Percentiles rank a stretch among this genome's conserved stretches.
These are phyloP conservation scores for Boletus vermiculosoides DNA, from an alignment of 768 basidiomycete genomes.

Conservation along the genomic window DNA sequence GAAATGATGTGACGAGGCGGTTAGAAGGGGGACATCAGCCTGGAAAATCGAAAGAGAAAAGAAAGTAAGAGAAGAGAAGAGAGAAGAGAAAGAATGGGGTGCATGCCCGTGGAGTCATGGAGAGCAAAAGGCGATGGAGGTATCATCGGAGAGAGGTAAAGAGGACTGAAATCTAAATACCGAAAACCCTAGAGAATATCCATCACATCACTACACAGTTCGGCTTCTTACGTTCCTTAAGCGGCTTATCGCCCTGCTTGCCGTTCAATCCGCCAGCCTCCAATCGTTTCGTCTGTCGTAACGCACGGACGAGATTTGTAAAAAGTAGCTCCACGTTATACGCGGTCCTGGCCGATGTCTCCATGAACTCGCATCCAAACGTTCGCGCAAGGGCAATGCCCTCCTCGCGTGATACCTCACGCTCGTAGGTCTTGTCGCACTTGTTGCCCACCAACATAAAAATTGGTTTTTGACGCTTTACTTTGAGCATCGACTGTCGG, in stretches of 20 bases:
- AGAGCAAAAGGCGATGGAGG: constrained; percentile 46
- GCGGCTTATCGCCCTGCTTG: constrained; percentile 39
- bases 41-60: constrained; percentile 24
- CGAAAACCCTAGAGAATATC: constrained; percentile 58
- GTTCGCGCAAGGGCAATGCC: constrained; percentile 76
- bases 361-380: constrained; percentile 91
- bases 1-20: constrained; percentile 29
- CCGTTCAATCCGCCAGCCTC: constrained; percentile 48
- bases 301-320: constrained; percentile 77
- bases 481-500: constrained; percentile 85
- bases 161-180: constrained; percentile 63
- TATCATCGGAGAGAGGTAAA: constrained; percentile 81
- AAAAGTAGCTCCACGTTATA: constrained; percentile 91
- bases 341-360: constrained; percentile 95
- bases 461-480: constrained; percentile 80
- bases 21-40: constrained; percentile 34
- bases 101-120: constrained; percentile 26
- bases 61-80: constrained; percentile 14
- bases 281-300: constrained; percentile 64
- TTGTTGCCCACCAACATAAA: constrained; percentile 98
- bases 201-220: constrained; percentile 82
- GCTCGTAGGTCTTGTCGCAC: constrained; percentile 85
- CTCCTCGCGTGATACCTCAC: constrained; percentile 90
- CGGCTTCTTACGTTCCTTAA: constrained; percentile 46
- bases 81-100: constrained; percentile 18